Percentiles rank a stretch among this genome's conserved stretches.
Conservation (phyloP, 495 filamentous ascomycete species). For the Daldinia decipiens region DNA sequence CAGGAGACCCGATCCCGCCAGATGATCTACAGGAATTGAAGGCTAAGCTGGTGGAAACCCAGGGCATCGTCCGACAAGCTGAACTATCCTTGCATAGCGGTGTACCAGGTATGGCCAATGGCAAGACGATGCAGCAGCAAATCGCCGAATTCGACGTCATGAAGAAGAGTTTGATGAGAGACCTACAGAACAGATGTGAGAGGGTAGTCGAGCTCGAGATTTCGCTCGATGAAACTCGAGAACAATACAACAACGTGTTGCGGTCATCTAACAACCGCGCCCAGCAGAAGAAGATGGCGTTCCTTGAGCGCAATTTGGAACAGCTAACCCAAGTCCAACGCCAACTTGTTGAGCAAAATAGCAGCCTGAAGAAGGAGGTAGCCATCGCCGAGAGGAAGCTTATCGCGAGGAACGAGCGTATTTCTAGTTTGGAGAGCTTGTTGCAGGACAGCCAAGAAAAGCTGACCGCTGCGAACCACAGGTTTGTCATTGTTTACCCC, state of each 20-base stretch:
- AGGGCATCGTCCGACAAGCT: slow-evolving; percentile 91
- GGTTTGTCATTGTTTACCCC: slow-evolving; percentile 66
- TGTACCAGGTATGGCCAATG: slow-evolving; percentile 67
- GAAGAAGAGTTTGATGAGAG: slow-evolving; percentile 99
- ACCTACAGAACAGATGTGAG: slow-evolving; percentile 97
- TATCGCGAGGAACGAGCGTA: slow-evolving; percentile 94
- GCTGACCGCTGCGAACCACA: slow-evolving; percentile 91
- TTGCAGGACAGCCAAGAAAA: slow-evolving; percentile 98
- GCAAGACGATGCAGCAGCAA: slow-evolving; percentile 96
- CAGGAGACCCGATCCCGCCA: slow-evolving; percentile 80
- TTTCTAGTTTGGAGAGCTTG: slow-evolving; percentile 87
- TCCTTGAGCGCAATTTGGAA: slow-evolving; percentile 97
- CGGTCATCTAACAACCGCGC: slow-evolving; percentile 95
- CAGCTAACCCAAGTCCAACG: slow-evolving; percentile 96
- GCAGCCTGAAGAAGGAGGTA: slow-evolving; percentile 96
- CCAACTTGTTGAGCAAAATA: slow-evolving; percentile 97
- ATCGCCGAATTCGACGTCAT: slow-evolving; percentile 98
- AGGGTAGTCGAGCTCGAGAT: slow-evolving; percentile 98
- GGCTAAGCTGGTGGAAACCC: slow-evolving; percentile 81
- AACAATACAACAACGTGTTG: slow-evolving; percentile 98
- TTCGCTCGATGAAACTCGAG: slow-evolving; percentile 92
- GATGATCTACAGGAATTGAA: slow-evolving; percentile 82
- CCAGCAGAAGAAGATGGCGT: slow-evolving; percentile 99
- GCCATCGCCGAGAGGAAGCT: slow-evolving; percentile 98
- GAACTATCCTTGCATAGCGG: slow-evolving; percentile 76